Base-by-base conservation (phyloP, 2,329 filamentous ascomycete species). In the Trichoderma gracile region DNA sequence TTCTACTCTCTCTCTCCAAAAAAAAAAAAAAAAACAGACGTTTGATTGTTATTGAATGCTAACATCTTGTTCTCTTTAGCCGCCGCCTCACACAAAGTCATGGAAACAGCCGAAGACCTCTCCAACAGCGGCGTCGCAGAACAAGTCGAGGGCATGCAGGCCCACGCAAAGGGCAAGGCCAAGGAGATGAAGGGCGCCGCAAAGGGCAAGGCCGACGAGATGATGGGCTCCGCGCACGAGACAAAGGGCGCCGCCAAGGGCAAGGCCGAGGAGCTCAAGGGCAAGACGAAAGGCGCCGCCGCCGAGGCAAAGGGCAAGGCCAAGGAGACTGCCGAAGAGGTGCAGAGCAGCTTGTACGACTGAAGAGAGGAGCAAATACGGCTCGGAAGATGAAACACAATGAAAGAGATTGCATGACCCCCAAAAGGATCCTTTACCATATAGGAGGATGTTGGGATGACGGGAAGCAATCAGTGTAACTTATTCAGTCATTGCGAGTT, bases 41-140 rank as follows among this genome's bases (percentile, higher is more conserved):
- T n/a, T n/a, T n/a, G n/a, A n/a, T n/a, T n/a, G n/a, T n/a, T n/a
- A n/a, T n/a, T n/a, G n/a, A n/a, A n/a, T n/a, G 33, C 33, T 38
- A 38, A 38, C 33, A 38, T 8, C 2, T 2, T 30, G 9, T n/a
- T n/a, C 12, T 3, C 12, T 3, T 14, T 3, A 81, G 79, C 76
- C 50, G 72, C 71, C 23, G 76, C 77, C 43, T 73, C 78, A 10
- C 71, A 76, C 65, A 86, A 86, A 72, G 76, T 80, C 58, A 85
- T 85, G 73, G 75, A 82, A 23, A 68, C 76, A 27, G 74, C 75
- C 14, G 70, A 76, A 6, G 72, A 81, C 3, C 70, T 74, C 19
- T 71, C 69, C 6, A 54, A 68, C 19, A 73, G 74, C 65, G 75
- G 78, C 66, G 73, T 75, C 2, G 73, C 74, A 14, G 78, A 78